Evolutionary conservation across 495 filamentous ascomycete species (phyloP).

Genomic region (Mytilinidion resinicola): DNA sequence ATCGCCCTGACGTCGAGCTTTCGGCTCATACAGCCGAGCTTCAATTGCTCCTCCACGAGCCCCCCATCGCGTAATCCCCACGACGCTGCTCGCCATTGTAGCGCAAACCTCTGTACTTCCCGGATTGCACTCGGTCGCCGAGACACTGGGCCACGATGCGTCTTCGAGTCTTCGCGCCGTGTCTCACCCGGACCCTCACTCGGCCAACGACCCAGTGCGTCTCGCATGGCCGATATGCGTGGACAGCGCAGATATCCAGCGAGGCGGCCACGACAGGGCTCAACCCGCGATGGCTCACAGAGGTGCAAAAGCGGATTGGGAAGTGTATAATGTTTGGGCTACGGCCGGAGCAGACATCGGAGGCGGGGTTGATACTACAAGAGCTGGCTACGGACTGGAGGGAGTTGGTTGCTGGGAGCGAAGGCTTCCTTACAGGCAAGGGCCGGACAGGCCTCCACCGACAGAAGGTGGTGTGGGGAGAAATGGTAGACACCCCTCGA

Average conservation of each 20-base stretch:
- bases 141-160: background rate
- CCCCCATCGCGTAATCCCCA: background rate
- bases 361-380: constrained; percentile 55
- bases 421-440: constrained; percentile 71
- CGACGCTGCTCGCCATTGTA: background rate
- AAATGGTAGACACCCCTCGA: constrained; percentile 58
- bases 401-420: constrained; percentile 64
- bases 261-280: constrained; percentile 22
- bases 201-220: background rate
- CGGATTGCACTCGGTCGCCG: background rate
- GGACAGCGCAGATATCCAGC: constrained; percentile 1
- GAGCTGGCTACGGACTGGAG: constrained; percentile 70
- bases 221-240: constrained; percentile 7
- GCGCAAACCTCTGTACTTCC: background rate
- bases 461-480: constrained; percentile 81
- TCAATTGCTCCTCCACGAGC: too few species aligned
- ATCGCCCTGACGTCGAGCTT: constrained; percentile 12
- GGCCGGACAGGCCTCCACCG: constrained; percentile 58
- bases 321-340: constrained; percentile 79
- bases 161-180: background rate
- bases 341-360: constrained; percentile 49
- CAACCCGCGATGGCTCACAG: constrained; percentile 64
- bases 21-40: background rate
- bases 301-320: constrained; percentile 67
- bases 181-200: background rate